Evolutionary conservation across 495 filamentous ascomycete species (phyloP), one percentile per base, ranked within the genome.

Genomic region (Eremomyces bilateralis): DNA sequence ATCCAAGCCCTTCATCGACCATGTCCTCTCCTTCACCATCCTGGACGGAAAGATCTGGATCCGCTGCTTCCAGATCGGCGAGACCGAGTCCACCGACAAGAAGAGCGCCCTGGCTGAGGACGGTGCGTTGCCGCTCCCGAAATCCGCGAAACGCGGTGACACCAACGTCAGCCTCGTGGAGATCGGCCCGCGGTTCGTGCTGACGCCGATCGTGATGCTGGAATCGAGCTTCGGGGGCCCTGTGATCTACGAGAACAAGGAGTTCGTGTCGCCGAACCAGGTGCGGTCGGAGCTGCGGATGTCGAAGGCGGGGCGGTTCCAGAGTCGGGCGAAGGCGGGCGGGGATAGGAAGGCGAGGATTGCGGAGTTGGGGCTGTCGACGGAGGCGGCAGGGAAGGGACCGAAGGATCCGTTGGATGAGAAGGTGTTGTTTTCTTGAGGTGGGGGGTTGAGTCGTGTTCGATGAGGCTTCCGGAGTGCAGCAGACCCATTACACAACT

Each of bases 11-110:
- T 99, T 99, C 48, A 62, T 93, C 31, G 88, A 99, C 51, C 88
- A 88, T 38, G 78, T 95, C 39, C 78, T 94, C 60, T 73, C 72
- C 35, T 85, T 99, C 56, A 92, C 80, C 38, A 56, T 91, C 15
- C 82, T 81, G 1, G 85, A 93, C 43, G 83, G 80, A 41, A 93
- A 91, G 61, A 80, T 99, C 48, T 99, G 90, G 84, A 72, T 94
- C 29, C 70, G 88, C 15, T 77, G 81, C 43, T 99, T 92, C 57
- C 82, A 99, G 57, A 77, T 94, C 52, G 65, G 69, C 40, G 84
- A 94, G 50, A 75, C 76, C 0, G 83, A 85, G 39, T 48, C 61
- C 4, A 56, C 59, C 0, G 73, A 67, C 21, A 35, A 42, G 52
- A 52, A 48, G 33, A 40, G 55, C 49, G 53, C 52, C 40, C 37